Percentiles rank a stretch among this genome's conserved stretches.
Evolutionary conservation across 805 yeast genomes (phyloP).

Genomic region (Hanseniaspora singularis): DNA sequence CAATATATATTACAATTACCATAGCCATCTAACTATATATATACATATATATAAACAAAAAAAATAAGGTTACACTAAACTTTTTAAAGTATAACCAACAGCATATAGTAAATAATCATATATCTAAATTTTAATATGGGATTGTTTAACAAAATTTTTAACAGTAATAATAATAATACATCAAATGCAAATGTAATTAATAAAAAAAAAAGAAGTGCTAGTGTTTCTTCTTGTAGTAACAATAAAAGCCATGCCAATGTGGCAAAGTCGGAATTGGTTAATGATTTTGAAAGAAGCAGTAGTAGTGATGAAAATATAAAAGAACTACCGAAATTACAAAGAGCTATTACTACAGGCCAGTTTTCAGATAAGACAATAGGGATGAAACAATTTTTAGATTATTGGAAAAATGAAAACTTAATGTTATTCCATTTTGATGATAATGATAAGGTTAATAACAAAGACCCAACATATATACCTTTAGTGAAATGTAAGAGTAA

Average conservation of each 20-base stretch:
- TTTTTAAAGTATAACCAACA: neutral
- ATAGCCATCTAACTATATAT: neutral
- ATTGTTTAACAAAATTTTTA: conserved; percentile 9
- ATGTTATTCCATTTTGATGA: conserved; percentile 6
- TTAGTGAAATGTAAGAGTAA: too few relatives aligned
- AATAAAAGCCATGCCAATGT: neutral
- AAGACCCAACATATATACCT: too few relatives aligned
- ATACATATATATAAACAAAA: neutral
- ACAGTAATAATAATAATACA: neutral
- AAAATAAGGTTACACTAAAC: neutral
- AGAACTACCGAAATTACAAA: neutral
- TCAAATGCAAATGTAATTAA: neutral
- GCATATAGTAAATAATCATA: neutral
- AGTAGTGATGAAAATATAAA: neutral
- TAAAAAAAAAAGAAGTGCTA: neutral
- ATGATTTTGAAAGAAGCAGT: neutral
- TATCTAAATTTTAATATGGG: neutral
- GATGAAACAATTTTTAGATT: conserved; percentile 5
- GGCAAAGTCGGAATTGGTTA: neutral
- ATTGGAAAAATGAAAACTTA: conserved; percentile 11
- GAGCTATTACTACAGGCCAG: conserved; percentile 9
- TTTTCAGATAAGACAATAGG: neutral
- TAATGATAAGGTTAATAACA: neutral
- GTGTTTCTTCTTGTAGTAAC: neutral
- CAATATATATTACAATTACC: too few relatives aligned